Conservation (phyloP, 2,329 filamentous ascomycete species). For the Monilinia polystroma region DNA sequence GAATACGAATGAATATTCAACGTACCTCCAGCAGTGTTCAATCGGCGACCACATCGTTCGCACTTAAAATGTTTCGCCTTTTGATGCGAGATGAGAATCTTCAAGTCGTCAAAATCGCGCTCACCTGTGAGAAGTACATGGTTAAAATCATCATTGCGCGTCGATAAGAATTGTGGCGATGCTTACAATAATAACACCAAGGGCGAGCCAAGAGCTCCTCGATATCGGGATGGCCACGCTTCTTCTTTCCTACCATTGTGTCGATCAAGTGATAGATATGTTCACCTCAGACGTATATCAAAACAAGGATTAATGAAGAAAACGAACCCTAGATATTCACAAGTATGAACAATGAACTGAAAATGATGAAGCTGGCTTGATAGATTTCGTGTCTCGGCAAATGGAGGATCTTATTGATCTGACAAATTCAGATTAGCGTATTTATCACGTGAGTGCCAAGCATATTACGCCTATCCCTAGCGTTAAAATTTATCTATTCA, state of each 20-base stretch:
- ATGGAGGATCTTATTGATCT: neutral
- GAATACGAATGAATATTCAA: conserved; percentile 24
- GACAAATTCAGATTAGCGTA: neutral
- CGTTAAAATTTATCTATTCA: neutral
- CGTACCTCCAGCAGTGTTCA: conserved; percentile 93
- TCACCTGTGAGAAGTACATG: conserved; percentile 59
- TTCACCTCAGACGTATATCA: neutral
- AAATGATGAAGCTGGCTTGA: conserved; percentile 10
- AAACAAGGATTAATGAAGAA: neutral
- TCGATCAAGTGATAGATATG: conserved; percentile 5
- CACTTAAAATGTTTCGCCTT: conserved; percentile 99
- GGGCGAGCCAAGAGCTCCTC: conserved; percentile 84
- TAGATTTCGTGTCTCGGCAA: conserved; percentile 13
- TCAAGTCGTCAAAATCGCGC: conserved; percentile 95
- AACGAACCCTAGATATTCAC: neutral
- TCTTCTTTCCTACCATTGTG: conserved; percentile 79
- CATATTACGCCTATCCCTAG: too few species aligned
- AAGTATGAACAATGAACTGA: neutral
- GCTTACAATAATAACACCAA: conserved; percentile 95
- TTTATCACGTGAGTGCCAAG: neutral
- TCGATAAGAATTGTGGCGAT: conserved; percentile 17
- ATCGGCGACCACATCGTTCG: conserved; percentile 78
- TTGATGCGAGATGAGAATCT: conserved; percentile 94
- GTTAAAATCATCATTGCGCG: neutral
- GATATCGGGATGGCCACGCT: conserved; percentile 79